Conservation (phyloP, 352 stramenopile genomes). For the Globisporangium perplexum region DNA sequence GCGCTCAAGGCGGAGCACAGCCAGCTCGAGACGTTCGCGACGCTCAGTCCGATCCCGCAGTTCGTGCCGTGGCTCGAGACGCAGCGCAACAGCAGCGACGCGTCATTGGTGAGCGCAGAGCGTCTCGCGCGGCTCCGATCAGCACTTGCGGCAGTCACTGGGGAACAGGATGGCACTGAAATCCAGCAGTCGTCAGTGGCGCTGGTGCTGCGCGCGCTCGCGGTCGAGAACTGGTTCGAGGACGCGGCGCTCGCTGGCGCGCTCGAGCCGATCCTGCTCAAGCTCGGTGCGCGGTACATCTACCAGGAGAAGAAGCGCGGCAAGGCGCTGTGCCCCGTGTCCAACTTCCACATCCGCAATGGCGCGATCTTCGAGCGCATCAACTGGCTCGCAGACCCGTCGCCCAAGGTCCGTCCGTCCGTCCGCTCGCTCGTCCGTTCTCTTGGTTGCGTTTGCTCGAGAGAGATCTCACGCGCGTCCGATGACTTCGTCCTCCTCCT, state of each 20-base stretch:
- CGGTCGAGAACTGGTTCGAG: conserved; percentile 44
- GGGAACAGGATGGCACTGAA: conserved; percentile 2
- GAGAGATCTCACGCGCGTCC: no score
- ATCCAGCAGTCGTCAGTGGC: conserved; percentile 13
- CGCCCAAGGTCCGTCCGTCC: conserved; percentile 46
- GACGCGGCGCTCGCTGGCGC: conserved; percentile 26
- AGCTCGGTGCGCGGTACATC: conserved; percentile 63
- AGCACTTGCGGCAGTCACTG: conserved; percentile 8
- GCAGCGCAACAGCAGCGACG: conserved; percentile 41
- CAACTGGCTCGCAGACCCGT: conserved; percentile 78
- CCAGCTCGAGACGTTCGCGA: conserved; percentile 88
- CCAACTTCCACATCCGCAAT: conserved; percentile 85
- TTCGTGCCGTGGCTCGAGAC: conserved; percentile 92
- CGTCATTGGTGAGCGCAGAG: conserved; percentile 24
- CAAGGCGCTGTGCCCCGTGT: conserved; percentile 76
- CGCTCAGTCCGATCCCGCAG: conserved; percentile 91
- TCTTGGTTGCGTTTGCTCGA: no score
- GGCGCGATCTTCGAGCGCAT: conserved; percentile 82
- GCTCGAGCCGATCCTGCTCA: conserved; percentile 62
- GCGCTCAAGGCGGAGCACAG: conserved; percentile 56
- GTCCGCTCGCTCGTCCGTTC: background rate
- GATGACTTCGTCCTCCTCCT: no score
- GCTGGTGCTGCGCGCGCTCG: conserved; percentile 34
- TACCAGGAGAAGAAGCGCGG: conserved; percentile 78
- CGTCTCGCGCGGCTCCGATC: conserved; percentile 25